phyloP scores from a whole-genome alignment of 768 basidiomycete species.

The Rubroboletus satanas region DNA sequence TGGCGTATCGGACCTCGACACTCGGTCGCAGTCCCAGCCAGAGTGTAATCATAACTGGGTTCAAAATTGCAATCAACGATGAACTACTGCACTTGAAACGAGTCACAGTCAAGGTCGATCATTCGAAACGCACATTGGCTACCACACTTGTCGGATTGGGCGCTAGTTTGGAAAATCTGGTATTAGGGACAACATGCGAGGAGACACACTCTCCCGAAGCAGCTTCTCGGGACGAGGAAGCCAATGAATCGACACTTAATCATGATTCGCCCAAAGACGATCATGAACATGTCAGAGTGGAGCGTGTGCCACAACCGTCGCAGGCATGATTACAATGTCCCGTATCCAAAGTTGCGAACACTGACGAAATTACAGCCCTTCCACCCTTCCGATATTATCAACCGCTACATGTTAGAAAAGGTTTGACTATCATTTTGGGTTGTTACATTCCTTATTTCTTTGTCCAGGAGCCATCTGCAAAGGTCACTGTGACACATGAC shows the following conservation, averaged over 20 bases:
- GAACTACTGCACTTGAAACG: not conserved
- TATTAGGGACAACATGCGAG: not conserved
- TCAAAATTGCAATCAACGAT: constrained; percentile 4
- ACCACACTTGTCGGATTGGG: not conserved
- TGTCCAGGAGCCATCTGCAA: not conserved
- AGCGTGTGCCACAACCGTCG: not conserved
- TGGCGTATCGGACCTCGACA: not conserved
- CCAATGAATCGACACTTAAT: not conserved
- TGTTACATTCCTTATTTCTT: not conserved
- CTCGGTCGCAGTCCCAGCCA: not conserved
- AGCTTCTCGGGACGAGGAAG: not conserved
- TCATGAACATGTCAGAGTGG: not conserved
- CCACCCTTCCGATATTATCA: not conserved
- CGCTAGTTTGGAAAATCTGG: not conserved
- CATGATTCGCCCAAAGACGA: not conserved
- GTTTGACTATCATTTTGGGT: not conserved
- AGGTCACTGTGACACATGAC: not conserved
- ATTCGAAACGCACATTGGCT: not conserved
- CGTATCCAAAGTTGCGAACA: not conserved
- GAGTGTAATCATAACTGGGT: constrained; percentile 14
- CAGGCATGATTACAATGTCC: not conserved
- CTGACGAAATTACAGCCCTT: not conserved
- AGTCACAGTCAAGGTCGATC: not conserved
- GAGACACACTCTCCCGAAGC: not conserved
- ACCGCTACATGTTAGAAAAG: not conserved